Evolutionary conservation across 345 rosid genomes (phyloP), one percentile per base, ranked within the genome.

Genomic region (Durio zibethinus): DNA sequence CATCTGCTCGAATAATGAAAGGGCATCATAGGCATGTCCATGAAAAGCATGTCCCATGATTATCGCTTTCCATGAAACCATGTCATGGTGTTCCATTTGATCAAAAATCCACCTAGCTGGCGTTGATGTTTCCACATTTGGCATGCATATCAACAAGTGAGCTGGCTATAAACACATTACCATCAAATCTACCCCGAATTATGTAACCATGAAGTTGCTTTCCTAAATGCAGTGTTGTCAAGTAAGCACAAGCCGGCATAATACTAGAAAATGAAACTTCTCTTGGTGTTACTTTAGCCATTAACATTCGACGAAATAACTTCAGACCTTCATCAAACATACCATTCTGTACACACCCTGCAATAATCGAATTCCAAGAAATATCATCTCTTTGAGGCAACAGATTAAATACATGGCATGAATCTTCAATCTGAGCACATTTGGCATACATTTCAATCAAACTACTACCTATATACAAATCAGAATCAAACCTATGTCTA

Each of bases 91-190:
- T 70, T 84, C 82, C 89, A 94, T 91, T 57, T 81, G 77, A 35
- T 85, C 87, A 77, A 92, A 94, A 82, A 92, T 80, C 83, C 80
- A 79, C 79, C 85, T 88, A 15, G 92, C 97, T 45, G 84, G n/a
- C 66, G 75, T 77, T 85, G 57, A 94, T 87, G 78, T 88, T 88
- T 53, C 98, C 98, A 35, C 98, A 92, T 81, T 91, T 94, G 38
- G 97, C 91, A 71, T 94, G 91, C 94, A 94, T 90, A 82, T 92
- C 97, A n/a, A 92, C 89, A 27, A 94, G 91, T 7, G 98, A 88
- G 87, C 97, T 94, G 35, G 87, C 87, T 67, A 94, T 78, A 75
- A 86, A 92, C 71, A 87, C 69, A 76, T 94, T 91, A 74, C 77
- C 85, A 18, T 82, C 83, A 80, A 82, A 90, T 4, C 93, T 87